phyloP scores from a whole-genome alignment of 257 asterid species.

The Catharanthus roseus region DNA sequence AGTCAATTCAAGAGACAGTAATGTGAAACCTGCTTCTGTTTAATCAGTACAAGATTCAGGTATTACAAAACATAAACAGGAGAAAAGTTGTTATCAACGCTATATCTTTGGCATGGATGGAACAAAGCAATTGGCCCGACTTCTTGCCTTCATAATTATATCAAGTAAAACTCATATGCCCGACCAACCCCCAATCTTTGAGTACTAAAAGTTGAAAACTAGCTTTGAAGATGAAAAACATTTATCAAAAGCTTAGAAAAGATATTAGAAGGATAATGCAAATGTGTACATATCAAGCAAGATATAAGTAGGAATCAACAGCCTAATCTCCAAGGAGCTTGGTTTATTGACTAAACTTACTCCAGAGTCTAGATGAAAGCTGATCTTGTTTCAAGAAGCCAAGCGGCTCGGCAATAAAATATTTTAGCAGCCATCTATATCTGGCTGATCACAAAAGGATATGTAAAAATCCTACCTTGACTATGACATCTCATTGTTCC shows the following conservation, averaged over 20 bases:
- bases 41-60: neutral
- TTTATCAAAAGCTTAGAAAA: neutral
- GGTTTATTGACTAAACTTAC: neutral
- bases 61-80: neutral
- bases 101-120: neutral
- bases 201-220: neutral
- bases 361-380: neutral
- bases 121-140: neutral
- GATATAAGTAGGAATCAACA: neutral
- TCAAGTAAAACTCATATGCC: neutral
- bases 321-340: neutral
- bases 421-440: neutral
- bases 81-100: neutral
- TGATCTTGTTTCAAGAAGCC: neutral
- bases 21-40: neutral
- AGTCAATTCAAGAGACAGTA: neutral
- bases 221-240: neutral
- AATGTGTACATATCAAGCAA: neutral
- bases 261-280: neutral
- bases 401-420: neutral
- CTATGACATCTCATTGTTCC: neutral
- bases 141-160: neutral
- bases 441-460: neutral
- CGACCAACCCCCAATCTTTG: neutral
- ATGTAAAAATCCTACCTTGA: neutral